These are phyloP conservation scores for Ceratobasidium sp. DNA, from an alignment of 1,284 basidiomycete genomes.

Conservation along the genomic window DNA sequence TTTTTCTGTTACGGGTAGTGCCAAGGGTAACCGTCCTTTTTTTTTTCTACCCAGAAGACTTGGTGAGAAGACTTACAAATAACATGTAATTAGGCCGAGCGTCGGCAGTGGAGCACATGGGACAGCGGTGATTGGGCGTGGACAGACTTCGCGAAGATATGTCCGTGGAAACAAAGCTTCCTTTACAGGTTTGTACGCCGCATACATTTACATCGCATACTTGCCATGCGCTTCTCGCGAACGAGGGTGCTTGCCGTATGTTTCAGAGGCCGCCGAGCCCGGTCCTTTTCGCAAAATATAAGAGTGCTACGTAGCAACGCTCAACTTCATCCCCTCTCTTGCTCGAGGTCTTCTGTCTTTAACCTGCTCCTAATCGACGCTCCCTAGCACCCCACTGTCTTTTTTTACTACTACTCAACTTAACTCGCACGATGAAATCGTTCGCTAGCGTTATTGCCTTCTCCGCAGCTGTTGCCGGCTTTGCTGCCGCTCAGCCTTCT, in stretches of 20 bases:
- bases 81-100: neutral
- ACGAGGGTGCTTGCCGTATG: slow-evolving; percentile 17
- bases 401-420: slow-evolving; percentile 3
- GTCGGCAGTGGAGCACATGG: neutral
- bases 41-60: neutral
- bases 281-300: slow-evolving; percentile 24
- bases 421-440: slow-evolving; percentile 42
- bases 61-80: neutral
- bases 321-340: neutral
- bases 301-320: slow-evolving; percentile 18
- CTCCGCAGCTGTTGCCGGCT: slow-evolving; percentile 41
- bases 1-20: too few relatives aligned
- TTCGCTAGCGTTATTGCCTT: slow-evolving; percentile 36
- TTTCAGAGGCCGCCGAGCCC: slow-evolving; percentile 39
- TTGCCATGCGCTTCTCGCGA: slow-evolving; percentile 17
- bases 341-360: neutral
- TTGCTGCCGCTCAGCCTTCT: slow-evolving; percentile 28
- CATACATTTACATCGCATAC: neutral
- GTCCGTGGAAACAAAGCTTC: slow-evolving; percentile 25
- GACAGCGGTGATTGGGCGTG: too few relatives aligned
- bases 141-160: slow-evolving; percentile 27
- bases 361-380: slow-evolving; percentile 1
- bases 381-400: slow-evolving; percentile 33
- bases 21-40: too few relatives aligned
- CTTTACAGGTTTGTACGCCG: neutral